These are phyloP conservation scores for Malassezia furfur DNA, from an alignment of 1,284 basidiomycete species.

Conservation along the genomic window DNA sequence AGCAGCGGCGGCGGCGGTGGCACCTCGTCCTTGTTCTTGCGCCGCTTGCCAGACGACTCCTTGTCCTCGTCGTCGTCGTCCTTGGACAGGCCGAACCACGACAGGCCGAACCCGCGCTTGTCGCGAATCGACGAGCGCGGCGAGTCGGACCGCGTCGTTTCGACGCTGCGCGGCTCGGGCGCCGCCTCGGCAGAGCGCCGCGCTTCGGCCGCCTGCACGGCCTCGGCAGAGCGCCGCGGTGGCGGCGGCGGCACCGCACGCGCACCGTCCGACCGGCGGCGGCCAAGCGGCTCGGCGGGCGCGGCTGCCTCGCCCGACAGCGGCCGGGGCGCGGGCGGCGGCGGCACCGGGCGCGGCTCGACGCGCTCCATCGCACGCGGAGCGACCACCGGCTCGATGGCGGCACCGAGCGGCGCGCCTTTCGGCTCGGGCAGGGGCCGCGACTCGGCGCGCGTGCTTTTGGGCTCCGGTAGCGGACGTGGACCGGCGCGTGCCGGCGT, in stretches of 20 bases:
- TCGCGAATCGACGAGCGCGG: conserved; percentile 4
- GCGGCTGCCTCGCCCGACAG: neutral
- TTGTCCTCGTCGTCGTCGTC: conserved; percentile 24
- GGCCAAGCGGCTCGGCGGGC: neutral
- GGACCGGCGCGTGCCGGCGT: neutral
- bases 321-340: neutral
- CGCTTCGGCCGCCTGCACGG: neutral
- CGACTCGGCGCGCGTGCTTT: neutral
- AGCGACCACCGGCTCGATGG: neutral
- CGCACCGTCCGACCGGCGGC: neutral
- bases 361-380: neutral
- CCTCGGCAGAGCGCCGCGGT: neutral
- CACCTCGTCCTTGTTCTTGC: conserved; percentile 14
- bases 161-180: neutral
- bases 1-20: conserved; percentile 3
- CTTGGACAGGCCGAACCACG: conserved; percentile 43
- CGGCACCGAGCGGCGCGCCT: neutral
- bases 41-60: neutral
- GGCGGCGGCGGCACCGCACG: neutral
- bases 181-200: neutral
- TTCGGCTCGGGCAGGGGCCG: conserved; percentile 1
- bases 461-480: neutral
- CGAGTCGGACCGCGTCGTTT: neutral
- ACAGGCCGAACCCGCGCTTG: conserved; percentile 37
- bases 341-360: neutral